These are phyloP conservation scores for Pistacia atlantica DNA, from an alignment of 345 rosid genomes.

Conservation along the genomic window DNA sequence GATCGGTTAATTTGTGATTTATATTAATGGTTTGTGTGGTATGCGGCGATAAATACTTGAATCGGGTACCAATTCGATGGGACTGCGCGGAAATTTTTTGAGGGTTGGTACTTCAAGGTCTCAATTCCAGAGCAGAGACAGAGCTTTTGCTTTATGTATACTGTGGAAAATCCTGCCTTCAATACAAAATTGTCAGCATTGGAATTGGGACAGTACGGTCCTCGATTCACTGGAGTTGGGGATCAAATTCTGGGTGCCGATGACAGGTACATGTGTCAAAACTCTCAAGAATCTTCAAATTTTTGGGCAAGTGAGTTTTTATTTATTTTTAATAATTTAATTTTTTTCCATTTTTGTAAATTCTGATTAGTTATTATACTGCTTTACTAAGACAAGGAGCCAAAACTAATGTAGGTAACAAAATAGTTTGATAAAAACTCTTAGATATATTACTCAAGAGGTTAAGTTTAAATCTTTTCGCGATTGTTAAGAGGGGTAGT, in stretches of 20 bases:
- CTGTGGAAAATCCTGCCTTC: conserved; percentile 86
- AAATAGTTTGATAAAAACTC: no score
- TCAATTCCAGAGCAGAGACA: conserved; percentile 80
- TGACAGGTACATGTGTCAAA: conserved; percentile 82
- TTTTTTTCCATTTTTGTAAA: no score
- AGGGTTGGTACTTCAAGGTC: conserved; percentile 97
- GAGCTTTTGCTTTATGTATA: conserved; percentile 94
- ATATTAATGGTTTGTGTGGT: no score
- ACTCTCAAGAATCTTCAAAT: conserved; percentile 61
- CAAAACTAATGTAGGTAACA: no score
- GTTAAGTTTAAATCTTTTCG: no score
- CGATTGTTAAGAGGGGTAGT: no score
- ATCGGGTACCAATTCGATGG: conserved; percentile 92
- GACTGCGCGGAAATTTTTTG: conserved; percentile 66
- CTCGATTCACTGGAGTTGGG: conserved; percentile 81
- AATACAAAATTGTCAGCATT: conserved; percentile 46
- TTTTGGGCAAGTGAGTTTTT: conserved; percentile 88
- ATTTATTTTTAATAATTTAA: no score
- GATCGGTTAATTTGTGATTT: no score
- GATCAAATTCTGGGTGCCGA: conserved; percentile 93
- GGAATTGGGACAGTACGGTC: conserved; percentile 62
- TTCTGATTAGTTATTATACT: no score
- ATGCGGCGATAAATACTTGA: no score
- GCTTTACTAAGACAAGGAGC: no score
- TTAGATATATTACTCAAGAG: no score